phyloP scores from a whole-genome alignment of 257 asterid genomes.

The Echium plantagineum region DNA sequence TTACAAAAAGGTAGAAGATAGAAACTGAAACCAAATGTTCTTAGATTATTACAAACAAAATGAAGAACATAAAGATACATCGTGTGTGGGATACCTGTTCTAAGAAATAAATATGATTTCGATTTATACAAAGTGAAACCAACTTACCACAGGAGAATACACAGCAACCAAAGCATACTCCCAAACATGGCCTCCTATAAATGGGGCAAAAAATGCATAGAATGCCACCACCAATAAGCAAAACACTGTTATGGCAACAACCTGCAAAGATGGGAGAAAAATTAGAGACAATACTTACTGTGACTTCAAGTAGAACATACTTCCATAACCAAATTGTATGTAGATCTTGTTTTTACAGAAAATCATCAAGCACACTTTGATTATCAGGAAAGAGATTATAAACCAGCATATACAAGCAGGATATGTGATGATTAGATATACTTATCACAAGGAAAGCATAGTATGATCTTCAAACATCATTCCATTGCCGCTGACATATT shows the following conservation, averaged over 20 bases:
- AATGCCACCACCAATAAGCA: conserved; percentile 85
- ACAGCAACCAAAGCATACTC: conserved; percentile 58
- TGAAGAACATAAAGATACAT: not conserved
- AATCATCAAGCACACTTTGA: not conserved
- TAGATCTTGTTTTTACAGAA: not conserved
- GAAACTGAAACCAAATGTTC: not conserved
- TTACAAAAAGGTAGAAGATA: not conserved
- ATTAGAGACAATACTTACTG: conserved; percentile 5
- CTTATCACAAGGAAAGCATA: no score
- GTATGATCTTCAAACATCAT: no score
- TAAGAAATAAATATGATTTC: not conserved
- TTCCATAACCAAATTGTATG: not conserved
- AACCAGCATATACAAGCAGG: no score
- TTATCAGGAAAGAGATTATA: no score
- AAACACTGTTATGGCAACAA: conserved; percentile 83
- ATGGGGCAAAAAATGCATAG: conserved; percentile 95
- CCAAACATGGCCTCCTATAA: conserved; percentile 84
- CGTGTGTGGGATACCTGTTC: not conserved
- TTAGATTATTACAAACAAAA: no score
- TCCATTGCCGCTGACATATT: no score
- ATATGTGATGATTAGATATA: no score
- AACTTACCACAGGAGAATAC: conserved; percentile 90
- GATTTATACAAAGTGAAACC: conserved; percentile 8
- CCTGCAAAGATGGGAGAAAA: conserved; percentile 28
- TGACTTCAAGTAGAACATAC: conserved; percentile 3